Evolutionary conservation across 306 rosid species (phyloP).

Genomic region (Cucumis sativus): Cucumber_9930_V3 NC_026655.2:17606501-17607000

Average conservation of each 20-base stretch:
- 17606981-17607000: constrained; percentile 12
- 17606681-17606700: constrained; percentile 73
- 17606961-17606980: constrained; percentile 67
- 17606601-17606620: neutral
- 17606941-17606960: constrained; percentile 40
- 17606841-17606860: neutral
- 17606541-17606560: constrained; percentile 34
- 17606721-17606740: constrained; percentile 35
- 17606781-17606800: constrained; percentile 22
- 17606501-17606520: constrained; percentile 72
- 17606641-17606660: too few relatives aligned
- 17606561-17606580: constrained; percentile 35
- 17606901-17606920: constrained; percentile 32
- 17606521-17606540: constrained; percentile 45
- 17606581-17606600: constrained; percentile 1
- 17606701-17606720: constrained; percentile 66
- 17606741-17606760: constrained; percentile 48
- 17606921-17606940: constrained; percentile 30
- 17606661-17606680: constrained; percentile 41
- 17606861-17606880: constrained; percentile 74
- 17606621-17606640: neutral
- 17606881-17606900: constrained; percentile 68
- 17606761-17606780: constrained; percentile 48
- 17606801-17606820: too few relatives aligned
- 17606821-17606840: too few relatives aligned